phyloP scores from a whole-genome alignment of 176 grass and related monocot species.

The Juncus effusus region DNA sequence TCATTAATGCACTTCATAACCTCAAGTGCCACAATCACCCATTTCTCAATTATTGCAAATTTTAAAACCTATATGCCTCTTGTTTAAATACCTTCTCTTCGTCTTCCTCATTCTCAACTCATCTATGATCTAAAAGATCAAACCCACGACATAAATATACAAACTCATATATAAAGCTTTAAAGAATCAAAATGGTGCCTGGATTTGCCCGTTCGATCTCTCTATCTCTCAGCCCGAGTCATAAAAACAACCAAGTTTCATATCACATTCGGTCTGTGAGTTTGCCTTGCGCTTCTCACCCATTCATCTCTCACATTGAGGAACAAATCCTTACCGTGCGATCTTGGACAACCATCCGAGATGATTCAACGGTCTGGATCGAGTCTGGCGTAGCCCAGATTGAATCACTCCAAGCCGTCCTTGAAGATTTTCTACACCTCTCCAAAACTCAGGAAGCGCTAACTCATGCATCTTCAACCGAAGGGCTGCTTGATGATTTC shows the following conservation, averaged over 20 bases:
- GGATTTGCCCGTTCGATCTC: slow-evolving; percentile 62
- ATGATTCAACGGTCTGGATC: not conserved
- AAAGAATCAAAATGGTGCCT: slow-evolving; percentile 41
- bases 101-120: not conserved
- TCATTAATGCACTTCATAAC: slow-evolving; percentile 14
- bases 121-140: not conserved
- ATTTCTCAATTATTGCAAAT: slow-evolving; percentile 8
- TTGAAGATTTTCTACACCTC: slow-evolving; percentile 14
- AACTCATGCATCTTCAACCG: not conserved
- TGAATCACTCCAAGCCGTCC: slow-evolving; percentile 3
- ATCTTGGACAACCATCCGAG: slow-evolving; percentile 21
- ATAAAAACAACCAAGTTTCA: not conserved
- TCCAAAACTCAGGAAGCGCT: slow-evolving; percentile 2
- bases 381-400: not conserved
- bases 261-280: slow-evolving; percentile 56
- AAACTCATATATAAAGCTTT: not conserved
- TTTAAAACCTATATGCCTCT: not conserved
- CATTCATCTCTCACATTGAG: slow-evolving; percentile 40
- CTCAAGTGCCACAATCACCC: slow-evolving; percentile 29
- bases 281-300: slow-evolving; percentile 45
- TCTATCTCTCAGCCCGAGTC: slow-evolving; percentile 2
- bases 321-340: slow-evolving; percentile 18
- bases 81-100: slow-evolving; percentile 6
- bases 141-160: not conserved
- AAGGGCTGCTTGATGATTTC: slow-evolving; percentile 1